Percentiles rank a stretch among this genome's conserved stretches.
Conservation (phyloP, 768 basidiomycete species). For the Mycena floridula region DNA sequence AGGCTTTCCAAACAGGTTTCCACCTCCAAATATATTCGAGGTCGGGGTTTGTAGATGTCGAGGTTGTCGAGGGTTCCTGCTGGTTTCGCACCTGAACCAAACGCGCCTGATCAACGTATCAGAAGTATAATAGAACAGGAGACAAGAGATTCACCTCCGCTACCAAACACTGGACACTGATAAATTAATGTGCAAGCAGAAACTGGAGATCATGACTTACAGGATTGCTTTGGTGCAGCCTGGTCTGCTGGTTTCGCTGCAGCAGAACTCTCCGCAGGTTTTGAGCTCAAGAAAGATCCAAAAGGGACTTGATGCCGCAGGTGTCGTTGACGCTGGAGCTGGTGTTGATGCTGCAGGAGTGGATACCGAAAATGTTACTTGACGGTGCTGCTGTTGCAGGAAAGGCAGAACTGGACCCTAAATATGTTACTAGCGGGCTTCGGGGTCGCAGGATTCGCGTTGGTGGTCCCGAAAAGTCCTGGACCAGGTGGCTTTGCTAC, state of each 20-base stretch:
- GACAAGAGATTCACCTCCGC: background rate
- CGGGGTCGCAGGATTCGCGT: background rate
- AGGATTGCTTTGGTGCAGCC: constrained; percentile 1
- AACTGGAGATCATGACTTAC: too few species aligned
- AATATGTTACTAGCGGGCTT: too few species aligned
- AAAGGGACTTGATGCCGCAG: background rate
- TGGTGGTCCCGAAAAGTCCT: background rate
- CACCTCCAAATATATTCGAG: constrained; percentile 8
- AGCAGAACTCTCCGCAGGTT: too few species aligned
- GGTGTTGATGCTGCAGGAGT: background rate
- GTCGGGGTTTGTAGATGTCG: constrained; percentile 8
- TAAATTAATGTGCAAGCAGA: too few species aligned
- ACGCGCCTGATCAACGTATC: background rate
- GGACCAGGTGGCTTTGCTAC: too few species aligned
- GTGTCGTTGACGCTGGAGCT: background rate
- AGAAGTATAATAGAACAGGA: background rate
- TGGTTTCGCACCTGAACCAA: constrained; percentile 15
- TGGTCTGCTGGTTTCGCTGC: background rate
- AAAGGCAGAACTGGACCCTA: too few species aligned
- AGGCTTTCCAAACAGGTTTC: constrained; percentile 17
- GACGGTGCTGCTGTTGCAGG: background rate
- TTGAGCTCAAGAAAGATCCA: background rate
- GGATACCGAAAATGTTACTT: background rate
- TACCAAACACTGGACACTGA: background rate
- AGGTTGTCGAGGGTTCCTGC: constrained; percentile 10